Evolutionary conservation across 768 basidiomycete species (phyloP).

Genomic region (Coprinopsis sp.): DNA sequence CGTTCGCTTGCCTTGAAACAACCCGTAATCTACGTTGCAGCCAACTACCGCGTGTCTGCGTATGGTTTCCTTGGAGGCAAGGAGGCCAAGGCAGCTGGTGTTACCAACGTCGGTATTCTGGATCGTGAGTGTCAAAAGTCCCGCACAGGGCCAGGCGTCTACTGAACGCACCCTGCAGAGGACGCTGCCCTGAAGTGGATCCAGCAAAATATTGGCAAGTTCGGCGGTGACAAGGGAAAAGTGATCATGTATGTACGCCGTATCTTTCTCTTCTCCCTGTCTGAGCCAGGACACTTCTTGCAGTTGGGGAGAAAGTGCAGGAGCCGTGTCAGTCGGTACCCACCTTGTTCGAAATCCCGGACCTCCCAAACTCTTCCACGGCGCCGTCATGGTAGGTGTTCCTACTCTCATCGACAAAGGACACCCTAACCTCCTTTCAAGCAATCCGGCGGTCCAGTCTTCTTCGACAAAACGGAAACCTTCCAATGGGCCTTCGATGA

Average conservation of each 20-base stretch:
- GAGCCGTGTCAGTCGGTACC: conserved; percentile 37
- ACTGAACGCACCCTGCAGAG: conserved; percentile 18
- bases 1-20: conserved; percentile 25
- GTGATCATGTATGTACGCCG: conserved; percentile 35
- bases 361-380: conserved; percentile 31
- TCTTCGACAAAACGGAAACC: conserved; percentile 19
- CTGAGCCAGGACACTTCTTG: not conserved
- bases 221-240: conserved; percentile 48
- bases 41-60: conserved; percentile 33
- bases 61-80: conserved; percentile 40
- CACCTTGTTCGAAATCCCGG: conserved; percentile 34
- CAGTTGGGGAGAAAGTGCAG: conserved; percentile 44
- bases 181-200: conserved; percentile 50
- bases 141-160: not conserved
- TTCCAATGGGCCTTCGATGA: conserved; percentile 23
- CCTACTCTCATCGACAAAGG: not conserved
- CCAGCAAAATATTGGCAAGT: conserved; percentile 44
- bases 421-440: conserved; percentile 8
- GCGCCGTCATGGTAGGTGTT: conserved; percentile 31
- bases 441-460: conserved; percentile 24
- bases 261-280: conserved; percentile 6
- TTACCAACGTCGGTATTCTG: conserved; percentile 45
- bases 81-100: conserved; percentile 34
- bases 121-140: conserved; percentile 37
- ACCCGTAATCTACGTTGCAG: conserved; percentile 34